Evolutionary conservation across 2,329 filamentous ascomycete species (phyloP), one percentile per base, ranked within the genome.

Genomic region (Penicillium sp.): DNA sequence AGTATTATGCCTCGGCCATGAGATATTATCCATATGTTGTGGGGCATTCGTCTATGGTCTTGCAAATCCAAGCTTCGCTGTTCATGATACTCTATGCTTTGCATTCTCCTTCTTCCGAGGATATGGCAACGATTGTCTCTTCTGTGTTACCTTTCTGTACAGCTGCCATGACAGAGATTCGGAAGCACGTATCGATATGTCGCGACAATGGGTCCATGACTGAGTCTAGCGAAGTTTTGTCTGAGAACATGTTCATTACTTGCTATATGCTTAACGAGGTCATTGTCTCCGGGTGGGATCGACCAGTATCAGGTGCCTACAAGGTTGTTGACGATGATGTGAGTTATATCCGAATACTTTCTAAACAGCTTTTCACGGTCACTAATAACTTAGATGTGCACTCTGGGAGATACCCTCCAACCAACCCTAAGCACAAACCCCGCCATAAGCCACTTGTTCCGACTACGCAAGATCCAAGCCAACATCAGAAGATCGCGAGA

Each of bases 221-320:
- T 4, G 46, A 45, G 13, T 53, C 58, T 11, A 59, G 57, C 10
- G 63, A 65, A 27, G 41, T 53, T 9, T 54, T 66, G 23, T 60
- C 62, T 1, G 67, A 69, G 56, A 63, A 63, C 13, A 63, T 69
- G 58, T 69, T 69, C 7, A 69, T 69, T 23, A 64, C 66, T 23
- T 68, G 66, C 50, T 69, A 64, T 40, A 69, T 69, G 67, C 55
- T 69, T 21, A 69, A 69, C 38, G 67, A 69, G 33, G 59, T 69
- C 16, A 62, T 68, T 45, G 60, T 66, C 9, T 69, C 64, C 19
- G 67, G 67, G 10, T 69, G 67, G 67, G 65, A 69, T 27, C 53
- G 66, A 21, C 67, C 67, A 2, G 65, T 67, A n/a, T 69, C 66
- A 6, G 57, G 58, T 33, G 65, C 64, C 11, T 68, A 69, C 25